A percentile compares a stretch with the other conserved stretches of the same genome.
These are phyloP conservation scores for Penicillium concentricum DNA, from an alignment of 2,329 filamentous ascomycete genomes.

Conservation along the genomic window DNA sequence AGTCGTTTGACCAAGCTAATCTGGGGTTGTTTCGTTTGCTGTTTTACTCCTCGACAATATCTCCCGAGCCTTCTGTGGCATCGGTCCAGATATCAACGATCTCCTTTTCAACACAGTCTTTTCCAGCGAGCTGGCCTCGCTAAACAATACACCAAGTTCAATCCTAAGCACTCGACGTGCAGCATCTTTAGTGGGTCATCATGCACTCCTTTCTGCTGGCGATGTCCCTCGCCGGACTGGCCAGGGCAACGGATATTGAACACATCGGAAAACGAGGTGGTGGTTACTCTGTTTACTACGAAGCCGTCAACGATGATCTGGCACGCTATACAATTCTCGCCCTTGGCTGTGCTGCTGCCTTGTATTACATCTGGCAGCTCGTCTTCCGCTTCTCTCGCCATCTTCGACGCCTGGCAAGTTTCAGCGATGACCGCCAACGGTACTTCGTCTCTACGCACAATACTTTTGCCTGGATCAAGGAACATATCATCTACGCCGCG, in stretches of 20 bases:
- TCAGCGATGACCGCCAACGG: constrained; percentile 75
- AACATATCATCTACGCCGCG: constrained; percentile 57
- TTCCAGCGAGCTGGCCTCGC: constrained; percentile 34
- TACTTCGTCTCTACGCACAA: constrained; percentile 66
- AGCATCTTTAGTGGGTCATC: not conserved
- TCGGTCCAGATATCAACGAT: constrained; percentile 1
- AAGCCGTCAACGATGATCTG: constrained; percentile 53
- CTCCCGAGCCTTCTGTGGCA: constrained; percentile 1
- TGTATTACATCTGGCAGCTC: constrained; percentile 67
- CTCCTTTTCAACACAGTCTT: constrained; percentile 2
- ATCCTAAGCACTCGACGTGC: not conserved
- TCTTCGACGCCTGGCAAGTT: constrained; percentile 69
- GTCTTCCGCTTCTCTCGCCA: constrained; percentile 62
- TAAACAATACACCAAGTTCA: constrained; percentile 1
- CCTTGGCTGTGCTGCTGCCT: constrained; percentile 62
- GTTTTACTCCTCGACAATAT: not conserved
- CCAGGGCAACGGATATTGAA: constrained; percentile 26
- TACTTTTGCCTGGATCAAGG: constrained; percentile 66
- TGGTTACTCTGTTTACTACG: constrained; percentile 23
- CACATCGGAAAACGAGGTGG: constrained; percentile 27
- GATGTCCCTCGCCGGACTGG: constrained; percentile 31
- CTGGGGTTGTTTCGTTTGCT: constrained; percentile 10
- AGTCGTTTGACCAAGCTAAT: constrained; percentile 4
- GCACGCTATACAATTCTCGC: constrained; percentile 62
- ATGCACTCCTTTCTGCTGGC: constrained; percentile 26